phyloP scores from a whole-genome alignment of 805 yeast genomes.

The Jamesozyma jinghongensis region DNA sequence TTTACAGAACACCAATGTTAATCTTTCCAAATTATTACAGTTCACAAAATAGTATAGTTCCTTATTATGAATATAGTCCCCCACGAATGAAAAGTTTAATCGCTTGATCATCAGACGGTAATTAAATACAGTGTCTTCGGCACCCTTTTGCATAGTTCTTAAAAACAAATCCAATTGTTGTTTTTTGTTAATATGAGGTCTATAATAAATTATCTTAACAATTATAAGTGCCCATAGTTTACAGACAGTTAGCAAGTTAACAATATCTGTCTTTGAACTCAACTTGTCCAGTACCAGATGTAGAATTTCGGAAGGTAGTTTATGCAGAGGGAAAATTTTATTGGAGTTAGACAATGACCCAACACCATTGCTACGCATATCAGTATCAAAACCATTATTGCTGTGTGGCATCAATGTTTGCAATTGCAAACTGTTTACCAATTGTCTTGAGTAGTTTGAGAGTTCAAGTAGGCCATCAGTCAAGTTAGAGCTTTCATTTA shows the following conservation, averaged over 20 bases:
- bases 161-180: conserved; percentile 39
- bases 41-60: conserved; percentile 52
- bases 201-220: conserved; percentile 76
- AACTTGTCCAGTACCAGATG: conserved; percentile 58
- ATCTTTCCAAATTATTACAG: conserved; percentile 71
- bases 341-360: background rate
- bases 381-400: too few relatives aligned
- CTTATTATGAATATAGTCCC: conserved; percentile 55
- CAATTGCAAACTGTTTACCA: background rate
- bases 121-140: conserved; percentile 47
- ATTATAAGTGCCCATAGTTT: conserved; percentile 70
- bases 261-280: conserved; percentile 50
- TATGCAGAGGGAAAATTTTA: conserved; percentile 21
- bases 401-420: background rate
- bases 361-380: background rate
- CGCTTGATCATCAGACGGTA: conserved; percentile 65
- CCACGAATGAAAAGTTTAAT: conserved; percentile 68
- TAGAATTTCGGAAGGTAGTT: conserved; percentile 47
- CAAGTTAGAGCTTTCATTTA: conserved; percentile 14
- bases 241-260: conserved; percentile 61
- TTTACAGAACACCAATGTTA: conserved; percentile 76
- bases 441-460: conserved; percentile 11
- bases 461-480: conserved; percentile 16
- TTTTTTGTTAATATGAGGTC: conserved; percentile 62
- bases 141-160: conserved; percentile 22